Conservation (phyloP, 805 yeast species). For the Starmerella roubikii region DNA sequence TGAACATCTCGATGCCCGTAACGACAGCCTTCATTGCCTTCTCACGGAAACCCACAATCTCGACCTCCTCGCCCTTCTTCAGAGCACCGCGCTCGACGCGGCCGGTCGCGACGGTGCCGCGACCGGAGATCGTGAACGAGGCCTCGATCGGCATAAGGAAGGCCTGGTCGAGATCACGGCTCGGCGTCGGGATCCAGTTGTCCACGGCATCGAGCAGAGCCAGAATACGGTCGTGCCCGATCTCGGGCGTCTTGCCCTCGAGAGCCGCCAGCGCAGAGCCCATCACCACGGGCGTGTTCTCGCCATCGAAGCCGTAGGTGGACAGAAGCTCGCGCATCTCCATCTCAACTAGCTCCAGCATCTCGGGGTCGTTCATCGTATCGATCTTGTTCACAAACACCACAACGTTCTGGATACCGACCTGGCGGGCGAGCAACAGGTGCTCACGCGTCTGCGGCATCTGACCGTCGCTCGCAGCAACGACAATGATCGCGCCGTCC, state of each 20-base stretch:
- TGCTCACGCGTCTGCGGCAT: constrained; percentile 99
- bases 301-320: constrained; percentile 95
- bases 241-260: constrained; percentile 76
- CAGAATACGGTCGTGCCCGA: constrained; percentile 73
- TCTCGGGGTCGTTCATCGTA: constrained; percentile 95
- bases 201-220: constrained; percentile 87
- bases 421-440: constrained; percentile 95
- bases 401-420: constrained; percentile 95
- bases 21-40: constrained; percentile 84
- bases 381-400: constrained; percentile 98
- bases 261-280: constrained; percentile 97
- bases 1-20: constrained; percentile 98
- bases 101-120: constrained; percentile 99
- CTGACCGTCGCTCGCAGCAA: constrained; percentile 98
- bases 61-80: constrained; percentile 97
- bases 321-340: constrained; percentile 95
- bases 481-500: constrained; percentile 99
- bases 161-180: constrained; percentile 89
- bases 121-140: constrained; percentile 95
- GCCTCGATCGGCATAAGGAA: constrained; percentile 96
- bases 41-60: constrained; percentile 84
- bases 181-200: constrained; percentile 89
- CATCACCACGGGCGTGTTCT: constrained; percentile 93
- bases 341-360: constrained; percentile 99
- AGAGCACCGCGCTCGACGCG: constrained; percentile 97